Percentiles rank a stretch among this genome's conserved stretches.
phyloP scores from a whole-genome alignment of 106 monocot species.

The Allium fistulosum region DNA sequence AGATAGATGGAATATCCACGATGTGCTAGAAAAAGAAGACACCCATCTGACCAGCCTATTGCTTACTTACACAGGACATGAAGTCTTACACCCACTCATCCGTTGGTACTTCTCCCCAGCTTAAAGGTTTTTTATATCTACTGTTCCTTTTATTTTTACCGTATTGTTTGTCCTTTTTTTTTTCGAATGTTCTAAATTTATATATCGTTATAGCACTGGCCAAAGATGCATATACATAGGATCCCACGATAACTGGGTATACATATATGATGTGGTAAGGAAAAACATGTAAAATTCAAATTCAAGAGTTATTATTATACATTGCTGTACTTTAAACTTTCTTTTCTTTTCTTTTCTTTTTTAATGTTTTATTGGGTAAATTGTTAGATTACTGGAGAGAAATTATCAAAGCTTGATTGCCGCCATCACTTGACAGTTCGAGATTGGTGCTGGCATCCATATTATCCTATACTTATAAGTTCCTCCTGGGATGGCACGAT shows the following conservation, averaged over 20 bases:
- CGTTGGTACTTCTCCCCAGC: constrained; percentile 94
- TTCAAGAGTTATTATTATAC: neutral
- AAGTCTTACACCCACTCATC: constrained; percentile 74
- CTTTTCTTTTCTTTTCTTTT: neutral
- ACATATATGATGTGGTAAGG: constrained; percentile 79
- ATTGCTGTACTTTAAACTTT: neutral
- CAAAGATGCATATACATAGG: constrained; percentile 90
- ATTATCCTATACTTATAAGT: constrained; percentile 55
- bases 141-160: constrained; percentile 1
- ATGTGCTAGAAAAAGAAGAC: constrained; percentile 31
- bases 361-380: neutral
- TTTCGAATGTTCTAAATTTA: neutral
- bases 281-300: neutral
- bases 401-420: constrained; percentile 44
- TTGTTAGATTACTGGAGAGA: constrained; percentile 50
- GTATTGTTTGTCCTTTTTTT: neutral
- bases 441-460: constrained; percentile 87
- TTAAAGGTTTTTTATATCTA: constrained; percentile 25
- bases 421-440: constrained; percentile 43
- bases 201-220: constrained; percentile 57
- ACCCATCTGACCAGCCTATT: constrained; percentile 70
- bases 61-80: constrained; percentile 84
- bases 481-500: constrained; percentile 74
- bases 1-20: constrained; percentile 71
- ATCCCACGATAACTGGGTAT: constrained; percentile 65